A percentile compares a stretch with the other conserved stretches of the same genome.
Evolutionary conservation across 352 stramenopile genomes (phyloP).

Genomic region (Phytophthora cajani): DNA sequence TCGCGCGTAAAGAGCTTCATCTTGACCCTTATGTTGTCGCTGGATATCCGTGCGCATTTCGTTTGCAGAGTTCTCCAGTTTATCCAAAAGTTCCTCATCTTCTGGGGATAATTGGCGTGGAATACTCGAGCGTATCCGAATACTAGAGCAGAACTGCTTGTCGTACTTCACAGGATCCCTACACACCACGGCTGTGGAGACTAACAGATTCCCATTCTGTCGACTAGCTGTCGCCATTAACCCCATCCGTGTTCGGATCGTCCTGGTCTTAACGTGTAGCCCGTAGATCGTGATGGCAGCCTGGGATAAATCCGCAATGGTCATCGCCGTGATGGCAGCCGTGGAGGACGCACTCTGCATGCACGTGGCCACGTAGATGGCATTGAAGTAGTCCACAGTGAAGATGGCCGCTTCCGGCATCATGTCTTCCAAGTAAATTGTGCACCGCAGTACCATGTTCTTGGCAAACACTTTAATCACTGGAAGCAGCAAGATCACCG

Average conservation of each 20-base stretch:
- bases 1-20: neutral
- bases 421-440: constrained; percentile 20
- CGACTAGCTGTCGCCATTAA: neutral
- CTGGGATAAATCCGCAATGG: constrained; percentile 19
- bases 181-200: constrained; percentile 2
- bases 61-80: neutral
- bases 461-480: constrained; percentile 35
- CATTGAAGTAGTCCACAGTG: constrained; percentile 33
- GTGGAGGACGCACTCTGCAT: constrained; percentile 24
- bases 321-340: constrained; percentile 4
- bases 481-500: constrained; percentile 18
- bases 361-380: constrained; percentile 20
- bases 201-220: neutral
- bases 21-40: neutral
- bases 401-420: constrained; percentile 26
- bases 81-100: neutral
- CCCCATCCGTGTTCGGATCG: neutral
- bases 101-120: neutral
- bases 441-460: constrained; percentile 14
- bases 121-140: neutral
- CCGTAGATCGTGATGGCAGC: constrained; percentile 13
- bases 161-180: neutral
- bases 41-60: neutral
- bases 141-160: neutral
- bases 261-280: neutral